Evolutionary conservation across 2,329 filamentous ascomycete genomes (phyloP).

Genomic region (Trichocomaceae sp.): DNA sequence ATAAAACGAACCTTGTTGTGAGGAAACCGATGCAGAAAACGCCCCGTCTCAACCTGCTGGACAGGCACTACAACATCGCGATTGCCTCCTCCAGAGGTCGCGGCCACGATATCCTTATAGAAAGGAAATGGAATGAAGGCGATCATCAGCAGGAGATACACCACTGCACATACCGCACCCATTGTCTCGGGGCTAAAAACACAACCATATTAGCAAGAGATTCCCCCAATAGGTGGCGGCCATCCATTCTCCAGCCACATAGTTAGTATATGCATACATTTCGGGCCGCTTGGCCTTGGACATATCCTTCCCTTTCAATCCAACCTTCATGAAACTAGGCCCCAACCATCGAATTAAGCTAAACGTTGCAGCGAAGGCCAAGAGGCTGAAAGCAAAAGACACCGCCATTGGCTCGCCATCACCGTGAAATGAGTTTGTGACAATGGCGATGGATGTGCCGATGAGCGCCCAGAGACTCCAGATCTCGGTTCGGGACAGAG

Average conservation of each 20-base stretch:
- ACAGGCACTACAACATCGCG: constrained; percentile 72
- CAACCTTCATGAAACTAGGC: constrained; percentile 77
- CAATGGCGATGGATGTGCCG: constrained; percentile 62
- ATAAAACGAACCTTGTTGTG: constrained; percentile 68
- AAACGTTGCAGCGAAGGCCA: constrained; percentile 76
- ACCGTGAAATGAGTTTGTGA: constrained; percentile 70
- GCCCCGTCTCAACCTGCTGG: constrained; percentile 69
- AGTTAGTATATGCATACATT: constrained; percentile 49
- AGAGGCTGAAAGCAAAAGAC: constrained; percentile 75
- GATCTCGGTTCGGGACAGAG: constrained; percentile 49
- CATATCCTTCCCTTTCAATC: constrained; percentile 84
- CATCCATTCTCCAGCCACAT: neutral
- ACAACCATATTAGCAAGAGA: neutral
- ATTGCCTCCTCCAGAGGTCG: constrained; percentile 89
- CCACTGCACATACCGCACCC: constrained; percentile 86
- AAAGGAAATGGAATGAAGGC: constrained; percentile 95
- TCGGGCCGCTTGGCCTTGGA: constrained; percentile 68
- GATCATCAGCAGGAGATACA: constrained; percentile 84
- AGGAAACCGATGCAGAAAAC: constrained; percentile 84
- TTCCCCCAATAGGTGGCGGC: too few species aligned
- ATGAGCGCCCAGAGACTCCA: constrained; percentile 58
- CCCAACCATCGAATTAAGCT: constrained; percentile 91
- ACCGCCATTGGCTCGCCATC: constrained; percentile 86
- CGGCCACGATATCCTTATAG: constrained; percentile 94
- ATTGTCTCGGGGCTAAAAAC: constrained; percentile 73